Conservation (phyloP, 1,284 basidiomycete genomes). For the Microbotryum scabiosae region DNA sequence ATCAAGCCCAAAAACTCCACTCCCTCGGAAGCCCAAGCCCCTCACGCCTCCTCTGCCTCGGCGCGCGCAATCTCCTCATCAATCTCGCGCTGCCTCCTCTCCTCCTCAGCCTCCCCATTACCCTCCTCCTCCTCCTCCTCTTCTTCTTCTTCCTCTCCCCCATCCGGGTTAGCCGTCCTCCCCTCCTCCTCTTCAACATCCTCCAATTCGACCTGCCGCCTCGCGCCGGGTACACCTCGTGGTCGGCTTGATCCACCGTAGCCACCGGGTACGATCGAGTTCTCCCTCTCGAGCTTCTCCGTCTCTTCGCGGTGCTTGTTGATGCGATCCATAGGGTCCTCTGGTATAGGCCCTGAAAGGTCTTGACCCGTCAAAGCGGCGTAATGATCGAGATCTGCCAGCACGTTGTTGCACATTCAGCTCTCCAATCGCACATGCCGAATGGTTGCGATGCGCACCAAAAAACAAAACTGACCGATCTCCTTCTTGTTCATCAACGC, state of each 20-base stretch:
- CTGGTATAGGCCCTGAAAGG: slow-evolving; percentile 26
- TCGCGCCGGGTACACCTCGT: not conserved
- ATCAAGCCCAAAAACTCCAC: too few species aligned
- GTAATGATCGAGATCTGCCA: slow-evolving; percentile 25
- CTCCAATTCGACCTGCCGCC: not conserved
- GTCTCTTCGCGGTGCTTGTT: slow-evolving; percentile 21
- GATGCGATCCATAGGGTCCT: slow-evolving; percentile 32
- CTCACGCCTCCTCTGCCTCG: not conserved
- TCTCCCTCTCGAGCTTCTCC: slow-evolving; percentile 1
- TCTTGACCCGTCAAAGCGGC: slow-evolving; percentile 25
- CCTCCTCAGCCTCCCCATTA: slow-evolving; percentile 8
- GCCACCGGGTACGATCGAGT: not conserved
- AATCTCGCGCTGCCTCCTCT: slow-evolving; percentile 1
- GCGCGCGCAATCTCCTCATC: not conserved
- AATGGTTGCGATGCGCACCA: too few species aligned
- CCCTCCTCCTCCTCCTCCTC: slow-evolving; percentile 5
- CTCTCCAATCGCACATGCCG: too few species aligned
- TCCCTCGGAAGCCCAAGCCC: not conserved
- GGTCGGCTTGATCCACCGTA: slow-evolving; percentile 4
- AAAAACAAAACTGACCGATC: slow-evolving; percentile 18
- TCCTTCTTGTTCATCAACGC: slow-evolving; percentile 32
- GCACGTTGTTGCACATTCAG: too few species aligned
- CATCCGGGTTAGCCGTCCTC: not conserved
- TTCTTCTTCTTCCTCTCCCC: slow-evolving; percentile 13
- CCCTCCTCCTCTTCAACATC: not conserved